Evolutionary conservation across 805 yeast species (phyloP).

Genomic region (Ogataea glucozyma): DNA sequence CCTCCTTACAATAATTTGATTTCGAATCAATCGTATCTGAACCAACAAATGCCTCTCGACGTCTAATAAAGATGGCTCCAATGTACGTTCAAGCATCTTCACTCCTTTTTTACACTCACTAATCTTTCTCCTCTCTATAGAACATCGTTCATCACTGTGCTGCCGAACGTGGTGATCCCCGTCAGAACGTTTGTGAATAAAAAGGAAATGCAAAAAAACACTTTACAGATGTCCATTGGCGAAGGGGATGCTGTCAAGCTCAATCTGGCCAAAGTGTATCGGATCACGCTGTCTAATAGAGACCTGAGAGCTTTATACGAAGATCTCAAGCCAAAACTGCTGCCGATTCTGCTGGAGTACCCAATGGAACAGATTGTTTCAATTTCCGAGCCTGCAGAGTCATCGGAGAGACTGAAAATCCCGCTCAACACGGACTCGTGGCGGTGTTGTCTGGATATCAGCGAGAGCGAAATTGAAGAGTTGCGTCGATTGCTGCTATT

Average conservation of each 20-base stretch:
- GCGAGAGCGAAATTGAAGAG: conserved; percentile 23
- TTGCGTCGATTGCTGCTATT: conserved; percentile 11
- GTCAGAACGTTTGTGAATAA: conserved; percentile 31
- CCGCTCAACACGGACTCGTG: conserved; percentile 28
- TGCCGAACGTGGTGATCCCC: conserved; percentile 20
- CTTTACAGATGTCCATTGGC: conserved; percentile 15
- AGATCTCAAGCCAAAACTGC: conserved; percentile 21
- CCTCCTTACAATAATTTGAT: too few relatives aligned
- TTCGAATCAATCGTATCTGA: too few relatives aligned
- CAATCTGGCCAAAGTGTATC: conserved; percentile 23
- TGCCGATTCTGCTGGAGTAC: conserved; percentile 24
- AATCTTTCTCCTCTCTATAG: conserved; percentile 7
- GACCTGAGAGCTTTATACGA: conserved; percentile 25
- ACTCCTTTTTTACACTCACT: neutral
- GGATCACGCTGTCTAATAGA: conserved; percentile 28
- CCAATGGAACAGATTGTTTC: conserved; percentile 23
- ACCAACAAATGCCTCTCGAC: too few relatives aligned
- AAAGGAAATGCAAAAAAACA: conserved; percentile 25
- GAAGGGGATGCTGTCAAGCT: conserved; percentile 9
- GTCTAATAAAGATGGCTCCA: conserved; percentile 30
- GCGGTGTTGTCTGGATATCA: conserved; percentile 27
- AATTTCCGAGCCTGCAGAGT: conserved; percentile 9
- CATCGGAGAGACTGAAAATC: conserved; percentile 15
- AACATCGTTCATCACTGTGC: conserved; percentile 26
- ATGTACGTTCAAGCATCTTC: conserved; percentile 21